Evolutionary conservation across 2,329 filamentous ascomycete species (phyloP), one percentile per base, ranked within the genome.

Genomic region (Cercospora janseana): DNA sequence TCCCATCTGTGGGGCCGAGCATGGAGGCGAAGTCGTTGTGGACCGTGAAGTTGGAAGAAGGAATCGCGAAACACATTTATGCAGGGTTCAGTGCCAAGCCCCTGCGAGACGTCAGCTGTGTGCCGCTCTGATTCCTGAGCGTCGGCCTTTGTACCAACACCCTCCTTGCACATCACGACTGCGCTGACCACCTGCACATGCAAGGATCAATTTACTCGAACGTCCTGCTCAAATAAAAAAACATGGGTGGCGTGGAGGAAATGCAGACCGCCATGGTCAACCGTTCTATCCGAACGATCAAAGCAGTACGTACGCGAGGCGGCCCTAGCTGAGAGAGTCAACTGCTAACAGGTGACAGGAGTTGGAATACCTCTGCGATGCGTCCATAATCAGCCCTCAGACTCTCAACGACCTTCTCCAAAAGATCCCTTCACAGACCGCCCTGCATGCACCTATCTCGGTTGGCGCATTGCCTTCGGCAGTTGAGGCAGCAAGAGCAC

Each of bases 341-440:
- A 21, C 16, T 18, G 18, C 54, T 63, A 54, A 67, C 55, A 24
- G 20, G 13, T 34, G 34, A 13, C 60, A 95, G 91, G 91, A 96
- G 75, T 86, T 96, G 54, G 90, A 95, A 71, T 87, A 84, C 61
- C 87, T 97, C 54, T 81, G 88, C 60, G 91, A 95, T 69, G 82
- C 86, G 64, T 85, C 85, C 59, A 78, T 91, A 65, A 88, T 97
- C 68, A 82, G 79, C 56, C 83, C 87, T 52, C 74, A 82, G 49
- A 82, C 85, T 65, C 89, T 91, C 67, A 85, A 88, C 64, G 79
- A 78, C 44, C 88, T 96, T 68, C 78, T 85, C 65, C 73, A 76
- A 57, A 79, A 87, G 63, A 83, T 97, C 24, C 92, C 91, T 27
- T 72, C 79, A 58, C 87, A 90, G 66, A 80, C 80, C 12, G 74